Base-by-base conservation (phyloP, 495 filamentous ascomycete genomes). In the Aspergillus heteromorphus region DNA sequence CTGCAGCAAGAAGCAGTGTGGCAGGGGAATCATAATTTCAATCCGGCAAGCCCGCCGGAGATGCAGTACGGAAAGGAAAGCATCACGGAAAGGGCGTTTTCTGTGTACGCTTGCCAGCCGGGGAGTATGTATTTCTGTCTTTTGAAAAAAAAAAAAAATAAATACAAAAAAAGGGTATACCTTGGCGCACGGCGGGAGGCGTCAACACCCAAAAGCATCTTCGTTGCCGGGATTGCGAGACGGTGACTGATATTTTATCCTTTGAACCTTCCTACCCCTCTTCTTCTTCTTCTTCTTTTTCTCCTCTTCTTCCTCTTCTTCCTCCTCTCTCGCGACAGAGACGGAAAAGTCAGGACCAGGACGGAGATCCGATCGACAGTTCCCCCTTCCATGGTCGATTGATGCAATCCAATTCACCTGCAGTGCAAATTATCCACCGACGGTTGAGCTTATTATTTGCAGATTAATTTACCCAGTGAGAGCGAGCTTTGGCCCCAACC, bases 401-500 rank as follows among this genome's bases (percentile, higher is more conserved):
- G 14, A 20, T 50, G 36, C 19, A n/a, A n/a, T n/a, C n/a, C n/a
- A n/a, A 17, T 21, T 19, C 13, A 20, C 18, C 17, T 25, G 21
- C 27, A 30, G 17, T 25, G 40, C 41, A 43, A 19, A n/a, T 30
- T 23, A 51, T 17, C 49, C 29, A 54, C 18, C 30, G 25, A 27
- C 16, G 36, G 21, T 38, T 45, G 56, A 54, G 45, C 31, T 54
- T 52, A 52, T 51, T 50, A 57, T 50, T 58, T 62, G 59, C 55
- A 58, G 59, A 55, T 62, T 52, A 52, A 48, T 29, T 61, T 61
- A 59, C 57, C 42, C 41, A 30, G n/a, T 47, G 23, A 21, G 45
- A 53, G 48, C n/a, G 49, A 60, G 54, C 53, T 60, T 53, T 52
- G 49, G 54, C 58, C 54, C 54, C 56, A 59, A 29, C 40, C 30